Evolutionary conservation across 148 eudicot genomes (phyloP), one percentile per base, ranked within the genome.

Genomic region (Suaeda aralocaspica): DNA sequence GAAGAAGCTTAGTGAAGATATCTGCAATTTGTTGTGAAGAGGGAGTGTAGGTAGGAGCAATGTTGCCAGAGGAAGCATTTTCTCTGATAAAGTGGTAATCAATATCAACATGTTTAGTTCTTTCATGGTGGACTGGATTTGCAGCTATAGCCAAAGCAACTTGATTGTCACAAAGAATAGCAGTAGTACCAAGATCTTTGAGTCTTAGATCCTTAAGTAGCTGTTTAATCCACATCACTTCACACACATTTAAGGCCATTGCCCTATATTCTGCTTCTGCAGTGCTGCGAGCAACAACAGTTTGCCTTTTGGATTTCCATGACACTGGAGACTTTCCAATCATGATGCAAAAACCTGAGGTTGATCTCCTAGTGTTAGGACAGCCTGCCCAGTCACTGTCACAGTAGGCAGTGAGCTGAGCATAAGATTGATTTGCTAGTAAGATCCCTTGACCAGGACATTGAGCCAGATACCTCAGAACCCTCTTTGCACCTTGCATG

Each of bases 31-130:
- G 70, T 2, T 67, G 22, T 8, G 7, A 10, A 6, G 14, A 6
- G 0, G 41, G 21, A 6, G 29, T 18, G 29, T 48, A 33, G 10
- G 14, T 1, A 13, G 49, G 36, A 0, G 1, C 1, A 3, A 49
- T 26, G 5, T 29, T 21, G 0, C 52, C 33, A 12, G 22, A 31
- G 15, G 13, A 25, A 0, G 19, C 1, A 11, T 59, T 30, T 1
- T 65, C 68, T 15, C 68, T 10, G 9, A 42, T 22, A 33, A 65
- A 65, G 16, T 65, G 68, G 13, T 29, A 64, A 3, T 64, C 67
- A 18, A 64, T 19, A 2, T 64, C 67, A 2, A 64, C 30, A 41
- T 64, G 67, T 14, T 64, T 64, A 10, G 52, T 64, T 15, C 36
- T 64, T 6, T 64, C 67, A 39, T 64, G 68, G 1, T 65, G 33